Percentiles rank a stretch among this genome's conserved stretches.
Evolutionary conservation across 768 basidiomycete genomes (phyloP).

Genomic region (Chalciporus piperatus): DNA sequence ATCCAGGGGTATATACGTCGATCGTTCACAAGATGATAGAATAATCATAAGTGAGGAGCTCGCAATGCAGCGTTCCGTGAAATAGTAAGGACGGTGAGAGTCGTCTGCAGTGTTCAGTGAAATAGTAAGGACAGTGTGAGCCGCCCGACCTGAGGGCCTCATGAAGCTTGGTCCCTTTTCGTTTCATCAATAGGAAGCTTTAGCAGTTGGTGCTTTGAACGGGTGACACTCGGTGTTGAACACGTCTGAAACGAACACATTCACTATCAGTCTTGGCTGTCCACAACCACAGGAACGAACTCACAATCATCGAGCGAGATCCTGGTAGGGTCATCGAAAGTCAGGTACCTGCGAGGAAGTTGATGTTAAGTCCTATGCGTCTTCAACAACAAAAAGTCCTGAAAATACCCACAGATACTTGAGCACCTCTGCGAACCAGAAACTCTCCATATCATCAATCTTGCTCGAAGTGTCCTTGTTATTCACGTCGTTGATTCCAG

Average conservation of each 20-base stretch:
- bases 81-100: too few relatives aligned
- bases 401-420: conserved; percentile 61
- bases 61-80: too few relatives aligned
- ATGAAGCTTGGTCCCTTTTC: too few relatives aligned
- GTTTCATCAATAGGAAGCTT: too few relatives aligned
- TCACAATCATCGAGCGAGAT: conserved; percentile 65
- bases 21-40: too few relatives aligned
- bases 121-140: too few relatives aligned
- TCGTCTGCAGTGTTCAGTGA: too few relatives aligned
- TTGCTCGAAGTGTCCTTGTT: conserved; percentile 35
- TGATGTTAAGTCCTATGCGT: neutral
- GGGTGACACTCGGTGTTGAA: conserved; percentile 77
- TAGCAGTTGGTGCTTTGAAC: conserved; percentile 53
- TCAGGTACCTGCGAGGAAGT: conserved; percentile 50
- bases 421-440: conserved; percentile 70
- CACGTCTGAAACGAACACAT: conserved; percentile 37
- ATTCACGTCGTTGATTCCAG: conserved; percentile 58
- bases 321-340: conserved; percentile 66
- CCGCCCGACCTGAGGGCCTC: too few relatives aligned
- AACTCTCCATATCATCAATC: conserved; percentile 69
- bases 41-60: too few relatives aligned
- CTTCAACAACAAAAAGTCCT: neutral
- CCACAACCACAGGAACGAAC: neutral
- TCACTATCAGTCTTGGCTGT: neutral
- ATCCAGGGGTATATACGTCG: too few relatives aligned